Conservation (phyloP, 805 yeast species). For the Torulaspora quercuum region DNA sequence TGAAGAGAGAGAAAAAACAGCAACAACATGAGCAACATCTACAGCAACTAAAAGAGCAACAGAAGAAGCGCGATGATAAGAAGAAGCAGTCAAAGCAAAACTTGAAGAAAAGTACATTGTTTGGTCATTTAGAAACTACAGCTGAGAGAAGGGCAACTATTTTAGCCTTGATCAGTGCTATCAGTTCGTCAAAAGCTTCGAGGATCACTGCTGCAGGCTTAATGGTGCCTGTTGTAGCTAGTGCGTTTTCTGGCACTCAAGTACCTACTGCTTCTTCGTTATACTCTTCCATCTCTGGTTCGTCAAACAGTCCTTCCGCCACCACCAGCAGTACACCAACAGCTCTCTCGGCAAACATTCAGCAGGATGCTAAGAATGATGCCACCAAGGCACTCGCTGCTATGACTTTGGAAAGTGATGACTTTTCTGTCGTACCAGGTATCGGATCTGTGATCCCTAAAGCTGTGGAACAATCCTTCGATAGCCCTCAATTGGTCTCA, state of each 20-base stretch:
- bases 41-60: constrained; percentile 48
- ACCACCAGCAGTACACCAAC: constrained; percentile 4
- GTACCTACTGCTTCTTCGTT: constrained; percentile 26
- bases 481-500: constrained; percentile 29
- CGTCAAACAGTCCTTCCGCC: constrained; percentile 9
- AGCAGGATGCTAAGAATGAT: constrained; percentile 23
- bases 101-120: constrained; percentile 56
- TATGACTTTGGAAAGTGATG: constrained; percentile 27
- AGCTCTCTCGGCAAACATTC: constrained; percentile 5
- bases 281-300: constrained; percentile 6
- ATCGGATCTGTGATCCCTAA: constrained; percentile 43
- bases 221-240: constrained; percentile 33
- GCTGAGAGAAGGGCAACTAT: constrained; percentile 58
- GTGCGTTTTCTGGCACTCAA: constrained; percentile 26
- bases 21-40: constrained; percentile 44
- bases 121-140: constrained; percentile 75
- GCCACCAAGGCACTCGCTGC: constrained; percentile 29
- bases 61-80: constrained; percentile 52
- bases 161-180: constrained; percentile 36
- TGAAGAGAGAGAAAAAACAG: constrained; percentile 43
- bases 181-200: constrained; percentile 33
- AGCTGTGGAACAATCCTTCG: constrained; percentile 37
- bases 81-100: constrained; percentile 47
- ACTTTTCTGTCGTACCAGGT: constrained; percentile 39
- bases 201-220: constrained; percentile 38